Percentiles rank a stretch among this genome's conserved stretches.
Evolutionary conservation across 192 early-diverging fungal species (phyloP).

Genomic region (Mortierella hygrophila): DNA sequence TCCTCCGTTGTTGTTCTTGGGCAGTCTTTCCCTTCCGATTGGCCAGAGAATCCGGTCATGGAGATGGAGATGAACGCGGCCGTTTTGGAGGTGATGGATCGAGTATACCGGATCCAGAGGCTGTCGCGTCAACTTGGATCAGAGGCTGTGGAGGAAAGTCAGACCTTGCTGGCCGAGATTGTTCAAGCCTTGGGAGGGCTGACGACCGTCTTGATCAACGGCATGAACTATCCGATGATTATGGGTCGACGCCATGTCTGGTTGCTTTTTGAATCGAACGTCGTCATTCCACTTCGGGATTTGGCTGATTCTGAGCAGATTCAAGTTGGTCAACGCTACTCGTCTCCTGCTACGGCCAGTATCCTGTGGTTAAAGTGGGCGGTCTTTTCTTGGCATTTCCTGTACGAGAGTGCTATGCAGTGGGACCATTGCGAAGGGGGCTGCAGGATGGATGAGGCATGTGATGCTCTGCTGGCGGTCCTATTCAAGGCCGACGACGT

Average conservation of each 20-base stretch:
- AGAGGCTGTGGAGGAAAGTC: background rate
- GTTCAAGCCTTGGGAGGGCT: background rate
- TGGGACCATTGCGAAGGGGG: background rate
- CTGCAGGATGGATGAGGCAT: background rate
- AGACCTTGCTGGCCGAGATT: background rate
- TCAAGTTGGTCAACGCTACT: background rate
- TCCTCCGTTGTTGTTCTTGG: background rate
- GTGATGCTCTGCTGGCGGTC: background rate
- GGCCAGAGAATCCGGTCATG: background rate
- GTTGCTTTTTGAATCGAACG: background rate
- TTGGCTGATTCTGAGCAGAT: background rate
- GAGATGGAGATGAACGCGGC: background rate
- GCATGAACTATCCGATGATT: background rate
- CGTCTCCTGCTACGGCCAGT: background rate
- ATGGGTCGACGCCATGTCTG: background rate
- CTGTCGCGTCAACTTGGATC: background rate
- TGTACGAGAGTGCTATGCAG: background rate
- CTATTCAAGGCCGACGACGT: background rate
- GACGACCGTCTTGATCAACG: background rate
- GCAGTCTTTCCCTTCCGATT: background rate
- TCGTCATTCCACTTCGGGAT: background rate
- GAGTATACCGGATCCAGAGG: background rate
- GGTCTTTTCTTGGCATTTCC: constrained; percentile 7
- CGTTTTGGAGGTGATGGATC: background rate
- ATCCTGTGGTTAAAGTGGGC: constrained; percentile 20